Base-by-base conservation (phyloP, 179 eudicot species). In the Silene noctiflora region DNA sequence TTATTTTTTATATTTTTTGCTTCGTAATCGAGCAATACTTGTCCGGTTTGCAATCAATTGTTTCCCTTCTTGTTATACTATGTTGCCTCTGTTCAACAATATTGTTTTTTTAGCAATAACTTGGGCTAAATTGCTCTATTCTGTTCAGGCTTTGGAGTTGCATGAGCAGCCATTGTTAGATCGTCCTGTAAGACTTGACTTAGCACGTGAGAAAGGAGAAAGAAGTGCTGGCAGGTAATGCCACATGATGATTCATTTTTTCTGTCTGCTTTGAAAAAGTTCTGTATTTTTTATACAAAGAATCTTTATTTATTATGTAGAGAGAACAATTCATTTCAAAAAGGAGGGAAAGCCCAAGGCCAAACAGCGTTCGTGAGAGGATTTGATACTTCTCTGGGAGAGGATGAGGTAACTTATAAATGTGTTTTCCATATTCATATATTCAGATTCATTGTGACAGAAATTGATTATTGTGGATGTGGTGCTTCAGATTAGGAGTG, bases 121-220 rank as follows among this genome's bases (percentile, higher is more conserved):
- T 16, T 53, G 58, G 17, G 66, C 48, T 62, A 35, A 62, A 16
- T 44, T 13, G 51, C 55, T 39, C 0, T 56, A 14, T 69, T 5
- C 11, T 39, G 33, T 71, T 27, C 80, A 94, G 98, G 98, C 97
- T 20, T 70, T 92, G 4, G 75, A 85, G 76, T 64, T 95, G 81
- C 83, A 89, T 77, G 97, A 89, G 1, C 21, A 83, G 44, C 81
- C 84, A 3, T 72, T 95, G 59, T 44, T 81, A 14, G 83, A 81
- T 19, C 99, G 99, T 65, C 42, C 69, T 0, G 81, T 95, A 22
- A 89, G 73, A 55, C 93, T 95, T 72, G 93, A 93, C 80, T 16
- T 87, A 0, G 99, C 97, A 9, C 84, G 78, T 71, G 97, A 91
- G 79, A 85, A 96, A 71, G 93, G 16, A 35, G 46, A 66, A 3